These are phyloP conservation scores for Boletus bicolor DNA, from an alignment of 768 basidiomycete species.

Conservation along the genomic window DNA sequence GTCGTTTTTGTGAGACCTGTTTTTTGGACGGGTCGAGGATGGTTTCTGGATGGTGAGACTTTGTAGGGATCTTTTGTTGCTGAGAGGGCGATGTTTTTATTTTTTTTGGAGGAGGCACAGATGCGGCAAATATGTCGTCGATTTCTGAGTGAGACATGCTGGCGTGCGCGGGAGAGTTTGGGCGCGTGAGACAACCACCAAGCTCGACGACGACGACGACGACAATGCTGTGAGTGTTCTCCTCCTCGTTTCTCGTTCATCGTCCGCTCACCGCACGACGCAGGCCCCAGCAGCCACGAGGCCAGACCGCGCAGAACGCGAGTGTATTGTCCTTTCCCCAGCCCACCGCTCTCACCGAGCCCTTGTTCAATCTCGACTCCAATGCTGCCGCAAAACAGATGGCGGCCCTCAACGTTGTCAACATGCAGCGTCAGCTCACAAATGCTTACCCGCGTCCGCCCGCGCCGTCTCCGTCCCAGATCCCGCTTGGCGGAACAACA, in stretches of 20 bases:
- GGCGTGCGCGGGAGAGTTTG: constrained; percentile 13
- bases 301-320: constrained; percentile 18
- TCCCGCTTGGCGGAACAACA: constrained; percentile 52
- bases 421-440: constrained; percentile 46
- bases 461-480: constrained; percentile 35
- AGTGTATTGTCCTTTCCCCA: constrained; percentile 18
- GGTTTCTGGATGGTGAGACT: constrained; percentile 45
- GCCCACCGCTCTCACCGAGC: constrained; percentile 28
- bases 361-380: constrained; percentile 58
- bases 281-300: constrained; percentile 42
- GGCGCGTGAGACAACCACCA: constrained; percentile 17
- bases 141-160: constrained; percentile 67
- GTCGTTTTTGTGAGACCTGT: constrained; percentile 30
- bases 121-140: constrained; percentile 75
- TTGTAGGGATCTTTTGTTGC: not conserved
- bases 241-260: not conserved
- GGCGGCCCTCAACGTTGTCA: constrained; percentile 68
- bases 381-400: constrained; percentile 75
- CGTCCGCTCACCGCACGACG: constrained; percentile 7
- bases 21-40: constrained; percentile 60
- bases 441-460: constrained; percentile 49
- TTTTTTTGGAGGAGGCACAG: constrained; percentile 42
- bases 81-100: not conserved
- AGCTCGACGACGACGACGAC: constrained; percentile 20
- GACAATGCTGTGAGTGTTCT: constrained; percentile 33